These are phyloP conservation scores for Magnaporthiopsis incrustans DNA, from an alignment of 2,329 filamentous ascomycete species.

Conservation along the genomic window DNA sequence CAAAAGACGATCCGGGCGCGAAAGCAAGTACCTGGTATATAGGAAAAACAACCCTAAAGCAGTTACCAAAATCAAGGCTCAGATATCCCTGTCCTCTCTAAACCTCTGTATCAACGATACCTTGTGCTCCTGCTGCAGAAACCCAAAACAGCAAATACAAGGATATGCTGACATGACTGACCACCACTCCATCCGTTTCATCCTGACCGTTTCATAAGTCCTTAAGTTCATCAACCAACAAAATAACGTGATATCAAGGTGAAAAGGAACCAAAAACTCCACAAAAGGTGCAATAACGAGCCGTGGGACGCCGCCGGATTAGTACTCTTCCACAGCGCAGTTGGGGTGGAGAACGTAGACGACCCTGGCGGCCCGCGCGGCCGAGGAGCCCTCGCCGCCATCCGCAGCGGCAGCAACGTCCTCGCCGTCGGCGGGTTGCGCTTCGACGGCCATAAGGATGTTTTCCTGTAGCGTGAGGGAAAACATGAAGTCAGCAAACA, in stretches of 20 bases:
- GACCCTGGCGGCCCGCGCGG: constrained; percentile 37
- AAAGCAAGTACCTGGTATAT: background rate
- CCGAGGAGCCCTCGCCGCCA: constrained; percentile 32
- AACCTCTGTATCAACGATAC: background rate
- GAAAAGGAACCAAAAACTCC: background rate
- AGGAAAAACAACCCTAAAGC: background rate
- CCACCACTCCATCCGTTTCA: background rate
- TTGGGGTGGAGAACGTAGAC: constrained; percentile 94
- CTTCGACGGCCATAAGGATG: constrained; percentile 74
- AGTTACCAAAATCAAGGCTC: background rate
- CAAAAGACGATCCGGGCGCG: background rate
- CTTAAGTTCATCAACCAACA: background rate
- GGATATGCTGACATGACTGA: background rate
- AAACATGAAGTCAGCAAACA: constrained; percentile 18
- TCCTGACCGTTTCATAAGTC: background rate
- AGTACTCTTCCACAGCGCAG: constrained; percentile 67
- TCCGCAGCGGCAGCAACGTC: constrained; percentile 19
- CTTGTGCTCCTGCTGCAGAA: background rate
- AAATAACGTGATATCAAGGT: background rate
- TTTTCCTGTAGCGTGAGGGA: constrained; percentile 54
- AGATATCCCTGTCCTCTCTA: background rate
- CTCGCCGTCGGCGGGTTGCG: constrained; percentile 41
- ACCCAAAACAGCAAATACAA: background rate
- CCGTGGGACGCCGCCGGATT: constrained; percentile 9
- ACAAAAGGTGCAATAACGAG: background rate